phyloP scores from a whole-genome alignment of 306 rosid species.

The Prunus salicina region DNA sequence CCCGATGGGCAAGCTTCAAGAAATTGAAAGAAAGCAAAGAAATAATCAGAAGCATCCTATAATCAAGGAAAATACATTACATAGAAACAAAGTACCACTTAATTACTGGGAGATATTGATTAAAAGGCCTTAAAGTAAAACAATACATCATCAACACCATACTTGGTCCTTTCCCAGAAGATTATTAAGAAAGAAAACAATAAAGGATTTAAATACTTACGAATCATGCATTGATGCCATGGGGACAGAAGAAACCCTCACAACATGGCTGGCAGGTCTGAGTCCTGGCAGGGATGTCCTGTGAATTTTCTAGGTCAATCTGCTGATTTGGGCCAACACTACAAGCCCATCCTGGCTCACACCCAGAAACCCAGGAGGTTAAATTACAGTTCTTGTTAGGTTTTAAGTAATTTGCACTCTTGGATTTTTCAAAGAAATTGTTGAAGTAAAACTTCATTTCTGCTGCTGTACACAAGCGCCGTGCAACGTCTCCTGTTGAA shows the following conservation, averaged over 20 bases:
- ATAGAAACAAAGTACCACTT: constrained; percentile 4
- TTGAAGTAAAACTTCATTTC: constrained; percentile 71
- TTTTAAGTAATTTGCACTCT: constrained; percentile 54
- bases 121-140: neutral
- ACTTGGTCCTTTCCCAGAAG: too few species aligned
- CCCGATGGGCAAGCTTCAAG: constrained; percentile 93
- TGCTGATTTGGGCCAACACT: constrained; percentile 45
- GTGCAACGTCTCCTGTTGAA: constrained; percentile 63
- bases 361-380: constrained; percentile 89
- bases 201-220: constrained; percentile 48
- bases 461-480: constrained; percentile 82
- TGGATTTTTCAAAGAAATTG: constrained; percentile 47
- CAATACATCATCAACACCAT: neutral
- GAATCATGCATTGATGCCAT: constrained; percentile 93
- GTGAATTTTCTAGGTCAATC: constrained; percentile 56
- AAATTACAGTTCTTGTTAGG: constrained; percentile 92
- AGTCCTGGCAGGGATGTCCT: constrained; percentile 75
- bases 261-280: constrained; percentile 77
- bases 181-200: neutral
- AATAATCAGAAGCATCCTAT: constrained; percentile 31
- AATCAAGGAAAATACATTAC: constrained; percentile 6
- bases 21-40: constrained; percentile 25
- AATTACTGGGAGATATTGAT: neutral
- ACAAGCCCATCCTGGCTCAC: constrained; percentile 99
- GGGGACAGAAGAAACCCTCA: constrained; percentile 95